A percentile compares a stretch with the other conserved stretches of the same genome.
These are phyloP conservation scores for Boletus rubropictus DNA, from an alignment of 768 basidiomycete species.

Conservation along the genomic window DNA sequence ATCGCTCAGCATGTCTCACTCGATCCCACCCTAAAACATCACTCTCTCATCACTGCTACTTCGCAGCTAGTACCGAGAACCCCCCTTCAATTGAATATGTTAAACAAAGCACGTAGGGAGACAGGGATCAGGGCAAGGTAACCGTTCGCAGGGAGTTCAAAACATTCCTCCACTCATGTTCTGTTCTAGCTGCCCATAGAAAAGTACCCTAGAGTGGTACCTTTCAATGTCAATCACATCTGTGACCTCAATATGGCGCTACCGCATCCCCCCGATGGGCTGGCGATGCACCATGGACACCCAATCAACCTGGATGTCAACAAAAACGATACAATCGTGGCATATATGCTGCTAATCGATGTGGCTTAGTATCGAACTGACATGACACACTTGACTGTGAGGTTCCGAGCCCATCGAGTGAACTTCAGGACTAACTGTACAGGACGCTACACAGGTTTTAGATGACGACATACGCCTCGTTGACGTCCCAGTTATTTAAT, in stretches of 20 bases:
- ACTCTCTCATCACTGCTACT: not conserved
- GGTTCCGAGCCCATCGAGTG: slow-evolving; percentile 3
- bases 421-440: slow-evolving; percentile 4
- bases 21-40: slow-evolving; percentile 10
- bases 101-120: not conserved
- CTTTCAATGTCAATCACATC: not conserved
- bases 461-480: slow-evolving; percentile 6
- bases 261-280: slow-evolving; percentile 19
- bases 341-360: slow-evolving; percentile 16
- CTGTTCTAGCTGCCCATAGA: not conserved
- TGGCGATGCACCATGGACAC: slow-evolving; percentile 14
- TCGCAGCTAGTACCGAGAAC: not conserved
- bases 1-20: slow-evolving; percentile 20
- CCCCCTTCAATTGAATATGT: not conserved
- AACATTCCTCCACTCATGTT: slow-evolving; percentile 8
- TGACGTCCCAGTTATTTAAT: not conserved
- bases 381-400: not conserved
- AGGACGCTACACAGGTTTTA: slow-evolving; percentile 24
- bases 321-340: slow-evolving; percentile 2
- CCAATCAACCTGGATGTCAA: slow-evolving; percentile 1
- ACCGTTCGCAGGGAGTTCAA: slow-evolving; percentile 8
- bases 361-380: not conserved
- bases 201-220: not conserved
- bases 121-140: slow-evolving; percentile 26
- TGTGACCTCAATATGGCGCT: not conserved